A percentile compares a stretch with the other conserved stretches of the same genome.
These are phyloP conservation scores for Globisporangium abappressorium DNA, from an alignment of 352 stramenopile genomes.

Conservation along the genomic window DNA sequence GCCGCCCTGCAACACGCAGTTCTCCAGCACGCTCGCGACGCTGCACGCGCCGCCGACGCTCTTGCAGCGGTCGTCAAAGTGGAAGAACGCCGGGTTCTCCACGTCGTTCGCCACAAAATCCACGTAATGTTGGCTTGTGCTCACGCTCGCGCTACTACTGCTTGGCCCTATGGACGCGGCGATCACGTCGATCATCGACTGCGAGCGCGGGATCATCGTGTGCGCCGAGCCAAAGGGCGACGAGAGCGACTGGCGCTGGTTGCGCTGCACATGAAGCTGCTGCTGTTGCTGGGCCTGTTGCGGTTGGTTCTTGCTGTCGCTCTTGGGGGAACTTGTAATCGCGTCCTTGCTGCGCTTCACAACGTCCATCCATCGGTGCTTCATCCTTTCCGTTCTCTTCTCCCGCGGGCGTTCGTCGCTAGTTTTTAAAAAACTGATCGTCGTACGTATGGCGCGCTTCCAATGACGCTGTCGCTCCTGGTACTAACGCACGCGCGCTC, in stretches of 20 bases:
- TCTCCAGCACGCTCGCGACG: slow-evolving; percentile 63
- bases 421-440: neutral
- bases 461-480: too few relatives aligned
- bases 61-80: slow-evolving; percentile 54
- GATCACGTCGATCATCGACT: slow-evolving; percentile 20
- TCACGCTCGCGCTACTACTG: neutral
- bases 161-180: slow-evolving; percentile 6
- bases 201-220: slow-evolving; percentile 15
- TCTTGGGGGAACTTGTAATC: slow-evolving; percentile 29
- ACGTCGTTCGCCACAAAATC: slow-evolving; percentile 17
- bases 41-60: slow-evolving; percentile 48
- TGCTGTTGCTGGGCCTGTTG: slow-evolving; percentile 9
- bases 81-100: slow-evolving; percentile 49
- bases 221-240: slow-evolving; percentile 14
- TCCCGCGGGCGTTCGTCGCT: neutral
- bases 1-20: slow-evolving; percentile 73
- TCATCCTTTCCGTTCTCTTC: slow-evolving; percentile 29
- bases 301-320: slow-evolving; percentile 8
- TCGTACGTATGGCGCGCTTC: too few relatives aligned
- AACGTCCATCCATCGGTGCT: slow-evolving; percentile 69
- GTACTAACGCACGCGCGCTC: too few relatives aligned
- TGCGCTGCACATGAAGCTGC: neutral
- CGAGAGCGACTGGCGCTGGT: slow-evolving; percentile 25
- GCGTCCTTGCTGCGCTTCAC: slow-evolving; percentile 53
- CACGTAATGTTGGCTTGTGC: neutral